Percentiles rank a stretch among this genome's conserved stretches.
phyloP scores from a whole-genome alignment of 2,329 filamentous ascomycete genomes.

The Stemphylium beticola region DNA sequence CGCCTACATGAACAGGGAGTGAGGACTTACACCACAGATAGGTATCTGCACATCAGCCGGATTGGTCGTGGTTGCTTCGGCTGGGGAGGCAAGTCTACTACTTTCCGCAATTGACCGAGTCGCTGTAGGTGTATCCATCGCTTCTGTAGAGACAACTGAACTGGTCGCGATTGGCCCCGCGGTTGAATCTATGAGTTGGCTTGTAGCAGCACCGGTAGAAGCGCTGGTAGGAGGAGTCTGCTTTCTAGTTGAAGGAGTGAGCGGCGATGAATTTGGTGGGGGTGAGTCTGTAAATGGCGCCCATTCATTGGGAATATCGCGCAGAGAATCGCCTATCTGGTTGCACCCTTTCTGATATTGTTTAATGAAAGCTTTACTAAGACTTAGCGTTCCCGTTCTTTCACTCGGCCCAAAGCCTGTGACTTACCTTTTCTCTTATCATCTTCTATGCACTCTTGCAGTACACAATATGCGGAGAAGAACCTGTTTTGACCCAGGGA shows the following conservation, averaged over 20 bases:
- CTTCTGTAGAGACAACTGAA: neutral
- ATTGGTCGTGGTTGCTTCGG: neutral
- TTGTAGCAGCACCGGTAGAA: neutral
- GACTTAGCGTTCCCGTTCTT: slow-evolving; percentile 5
- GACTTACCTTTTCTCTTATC: slow-evolving; percentile 10
- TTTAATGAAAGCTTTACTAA: slow-evolving; percentile 7
- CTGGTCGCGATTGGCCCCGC: neutral
- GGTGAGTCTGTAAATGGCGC: neutral
- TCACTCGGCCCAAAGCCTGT: neutral
- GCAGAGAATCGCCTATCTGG: neutral
- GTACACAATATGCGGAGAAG: slow-evolving; percentile 13
- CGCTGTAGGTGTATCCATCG: neutral
- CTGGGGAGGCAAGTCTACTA: neutral
- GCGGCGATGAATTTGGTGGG: neutral
- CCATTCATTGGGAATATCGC: slow-evolving; percentile 13
- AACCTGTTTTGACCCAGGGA: slow-evolving; percentile 3
- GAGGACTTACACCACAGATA: slow-evolving; percentile 11
- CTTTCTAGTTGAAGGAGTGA: neutral
- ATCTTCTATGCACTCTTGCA: slow-evolving; percentile 5
- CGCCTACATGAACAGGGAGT: neutral
- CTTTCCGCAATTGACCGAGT: neutral
- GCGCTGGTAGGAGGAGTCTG: neutral
- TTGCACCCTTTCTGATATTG: slow-evolving; percentile 7
- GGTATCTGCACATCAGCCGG: slow-evolving; percentile 5
- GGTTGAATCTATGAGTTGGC: neutral